Evolutionary conservation across 2,329 filamentous ascomycete genomes (phyloP).

Genomic region (Hypomyces perniciosus): DNA sequence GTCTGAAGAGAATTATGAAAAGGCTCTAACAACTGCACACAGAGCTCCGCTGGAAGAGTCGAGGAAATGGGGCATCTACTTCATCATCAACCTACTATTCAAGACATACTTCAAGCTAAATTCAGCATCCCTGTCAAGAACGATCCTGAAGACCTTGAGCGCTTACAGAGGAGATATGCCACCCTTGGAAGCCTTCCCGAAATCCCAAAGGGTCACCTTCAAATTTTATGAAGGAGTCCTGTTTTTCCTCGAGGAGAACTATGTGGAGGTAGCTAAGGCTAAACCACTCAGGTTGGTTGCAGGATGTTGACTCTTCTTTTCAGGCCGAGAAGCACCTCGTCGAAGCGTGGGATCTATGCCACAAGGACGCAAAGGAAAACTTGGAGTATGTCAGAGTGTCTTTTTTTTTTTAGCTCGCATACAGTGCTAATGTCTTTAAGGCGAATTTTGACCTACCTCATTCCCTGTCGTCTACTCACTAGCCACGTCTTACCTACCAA

Average conservation of each 20-base stretch:
- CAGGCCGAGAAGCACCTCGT: constrained; percentile 75
- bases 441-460: constrained; percentile 87
- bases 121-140: constrained; percentile 81
- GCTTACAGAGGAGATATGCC: constrained; percentile 79
- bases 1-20: neutral
- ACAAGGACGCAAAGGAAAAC: constrained; percentile 66
- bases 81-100: constrained; percentile 89
- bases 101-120: constrained; percentile 98
- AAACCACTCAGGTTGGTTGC: neutral
- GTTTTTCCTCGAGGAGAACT: constrained; percentile 92
- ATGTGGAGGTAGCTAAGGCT: constrained; percentile 53
- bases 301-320: neutral
- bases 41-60: constrained; percentile 82
- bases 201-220: constrained; percentile 88
- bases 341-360: constrained; percentile 76
- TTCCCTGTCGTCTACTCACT: constrained; percentile 87
- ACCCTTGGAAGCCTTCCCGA: constrained; percentile 70
- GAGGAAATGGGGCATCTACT: constrained; percentile 97
- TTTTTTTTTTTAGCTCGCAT: neutral
- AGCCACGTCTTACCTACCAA: constrained; percentile 75
- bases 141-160: constrained; percentile 75
- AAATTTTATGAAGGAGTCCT: constrained; percentile 94
- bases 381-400: constrained; percentile 59
- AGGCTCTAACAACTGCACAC: constrained; percentile 9
- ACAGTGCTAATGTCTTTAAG: constrained; percentile 38